Conservation (phyloP, 768 basidiomycete species). For the Nevesoporus exiguus region DNA sequence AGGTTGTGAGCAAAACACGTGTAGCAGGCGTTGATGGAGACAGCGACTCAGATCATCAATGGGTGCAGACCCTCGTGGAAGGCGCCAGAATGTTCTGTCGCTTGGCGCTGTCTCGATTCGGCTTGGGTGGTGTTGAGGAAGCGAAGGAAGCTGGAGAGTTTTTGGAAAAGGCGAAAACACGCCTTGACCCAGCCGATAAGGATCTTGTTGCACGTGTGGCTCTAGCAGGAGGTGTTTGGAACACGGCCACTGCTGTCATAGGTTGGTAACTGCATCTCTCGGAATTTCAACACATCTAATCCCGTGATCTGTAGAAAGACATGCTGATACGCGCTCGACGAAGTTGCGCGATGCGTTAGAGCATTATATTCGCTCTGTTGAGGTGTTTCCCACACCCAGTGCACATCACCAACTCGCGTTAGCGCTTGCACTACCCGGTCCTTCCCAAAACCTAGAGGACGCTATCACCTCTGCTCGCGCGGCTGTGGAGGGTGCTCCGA, state of each 20-base stretch:
- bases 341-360: slow-evolving; percentile 57
- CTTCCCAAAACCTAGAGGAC: slow-evolving; percentile 58
- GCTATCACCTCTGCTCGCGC: slow-evolving; percentile 65
- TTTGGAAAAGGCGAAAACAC: slow-evolving; percentile 56
- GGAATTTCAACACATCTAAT: neutral
- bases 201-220: slow-evolving; percentile 57
- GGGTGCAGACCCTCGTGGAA: slow-evolving; percentile 74
- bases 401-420: slow-evolving; percentile 81
- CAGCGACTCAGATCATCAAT: slow-evolving; percentile 62
- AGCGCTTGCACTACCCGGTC: slow-evolving; percentile 62
- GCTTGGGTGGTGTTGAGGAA: slow-evolving; percentile 49
- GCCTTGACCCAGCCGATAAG: slow-evolving; percentile 47
- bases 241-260: slow-evolving; percentile 63
- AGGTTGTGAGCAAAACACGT: slow-evolving; percentile 79
- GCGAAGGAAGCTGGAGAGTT: slow-evolving; percentile 58
- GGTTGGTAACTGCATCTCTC: slow-evolving; percentile 39
- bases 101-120: slow-evolving; percentile 35
- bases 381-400: slow-evolving; percentile 47
- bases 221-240: slow-evolving; percentile 72
- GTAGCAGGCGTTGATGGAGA: slow-evolving; percentile 47
- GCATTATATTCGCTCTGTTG: slow-evolving; percentile 48
- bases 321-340: slow-evolving; percentile 54
- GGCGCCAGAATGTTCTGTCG: slow-evolving; percentile 78
- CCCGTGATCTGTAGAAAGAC: slow-evolving; percentile 49
- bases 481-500: slow-evolving; percentile 69